A percentile compares a stretch with the other conserved stretches of the same genome.
Conservation (phyloP, 2,329 filamentous ascomycete species). For the Coleophoma cylindrospora region DNA sequence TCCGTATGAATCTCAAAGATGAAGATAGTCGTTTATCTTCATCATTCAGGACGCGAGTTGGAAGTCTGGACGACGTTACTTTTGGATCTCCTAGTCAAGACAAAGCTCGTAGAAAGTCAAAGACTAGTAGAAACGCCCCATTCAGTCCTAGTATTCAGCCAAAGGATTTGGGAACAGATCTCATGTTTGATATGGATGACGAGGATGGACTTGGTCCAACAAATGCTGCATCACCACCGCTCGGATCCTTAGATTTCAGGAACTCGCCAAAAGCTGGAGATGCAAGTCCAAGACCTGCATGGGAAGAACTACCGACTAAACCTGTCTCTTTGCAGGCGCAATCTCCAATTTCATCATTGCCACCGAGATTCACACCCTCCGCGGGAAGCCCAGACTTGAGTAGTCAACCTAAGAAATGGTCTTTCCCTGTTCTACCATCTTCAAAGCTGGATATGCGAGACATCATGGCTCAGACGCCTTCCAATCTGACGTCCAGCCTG, state of each 20-base stretch:
- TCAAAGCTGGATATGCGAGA: constrained; percentile 57
- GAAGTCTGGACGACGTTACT: constrained; percentile 59
- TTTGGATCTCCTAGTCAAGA: constrained; percentile 29
- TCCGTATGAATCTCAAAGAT: constrained; percentile 57
- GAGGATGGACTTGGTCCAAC: constrained; percentile 15
- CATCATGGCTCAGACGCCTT: constrained; percentile 71
- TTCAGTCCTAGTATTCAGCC: constrained; percentile 64
- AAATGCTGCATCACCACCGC: constrained; percentile 9
- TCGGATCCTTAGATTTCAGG: constrained; percentile 3
- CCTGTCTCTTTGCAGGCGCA: constrained; percentile 2
- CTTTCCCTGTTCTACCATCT: constrained; percentile 20
- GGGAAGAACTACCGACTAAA: constrained; percentile 6
- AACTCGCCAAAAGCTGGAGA: not conserved
- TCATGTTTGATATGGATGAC: constrained; percentile 95
- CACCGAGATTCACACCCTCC: not conserved
- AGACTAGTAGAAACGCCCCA: constrained; percentile 44
- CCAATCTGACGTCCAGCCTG: constrained; percentile 41
- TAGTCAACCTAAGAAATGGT: constrained; percentile 22
- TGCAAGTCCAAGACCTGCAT: constrained; percentile 7
- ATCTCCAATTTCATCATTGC: not conserved
- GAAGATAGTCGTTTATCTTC: constrained; percentile 58
- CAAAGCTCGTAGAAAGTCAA: constrained; percentile 41
- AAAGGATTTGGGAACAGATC: constrained; percentile 64
- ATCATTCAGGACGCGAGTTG: constrained; percentile 54
- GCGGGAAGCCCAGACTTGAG: constrained; percentile 1